Conservation (phyloP, 768 basidiomycete genomes). For the Collybiopsis luxurians region DNA sequence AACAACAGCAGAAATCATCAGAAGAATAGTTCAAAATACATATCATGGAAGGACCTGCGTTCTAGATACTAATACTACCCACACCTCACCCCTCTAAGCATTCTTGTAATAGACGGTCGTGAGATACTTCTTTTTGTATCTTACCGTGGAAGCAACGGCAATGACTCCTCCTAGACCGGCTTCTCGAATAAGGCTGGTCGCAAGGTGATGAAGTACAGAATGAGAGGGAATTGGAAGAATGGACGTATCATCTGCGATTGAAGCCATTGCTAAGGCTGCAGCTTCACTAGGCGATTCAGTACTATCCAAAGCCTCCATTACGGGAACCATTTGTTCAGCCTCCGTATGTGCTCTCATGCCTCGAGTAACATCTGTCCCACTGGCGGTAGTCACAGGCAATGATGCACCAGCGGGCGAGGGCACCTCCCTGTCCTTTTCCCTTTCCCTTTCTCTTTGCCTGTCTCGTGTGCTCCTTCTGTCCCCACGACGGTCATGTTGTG, state of each 20-base stretch:
- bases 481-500: neutral
- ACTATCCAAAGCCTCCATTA: constrained; percentile 21
- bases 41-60: neutral
- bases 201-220: constrained; percentile 91
- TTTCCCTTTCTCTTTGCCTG: neutral
- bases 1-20: neutral
- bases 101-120: constrained; percentile 85
- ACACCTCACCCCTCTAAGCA: neutral
- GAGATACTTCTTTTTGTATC: constrained; percentile 92
- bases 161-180: no score
- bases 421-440: neutral
- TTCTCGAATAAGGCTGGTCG: constrained; percentile 92
- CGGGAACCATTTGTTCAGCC: constrained; percentile 12
- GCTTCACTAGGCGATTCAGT: constrained; percentile 32
- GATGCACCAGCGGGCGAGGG: neutral
- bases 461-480: constrained; percentile 32
- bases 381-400: constrained; percentile 16
- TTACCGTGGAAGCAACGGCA: constrained; percentile 87
- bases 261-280: constrained; percentile 27
- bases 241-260: constrained; percentile 77
- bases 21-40: neutral
- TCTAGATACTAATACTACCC: neutral
- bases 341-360: constrained; percentile 9
- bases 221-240: constrained; percentile 93
- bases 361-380: constrained; percentile 22